Evolutionary conservation across 345 rosid genomes (phyloP), one percentile per base, ranked within the genome.

Genomic region (Aethionema arabicum): DNA sequence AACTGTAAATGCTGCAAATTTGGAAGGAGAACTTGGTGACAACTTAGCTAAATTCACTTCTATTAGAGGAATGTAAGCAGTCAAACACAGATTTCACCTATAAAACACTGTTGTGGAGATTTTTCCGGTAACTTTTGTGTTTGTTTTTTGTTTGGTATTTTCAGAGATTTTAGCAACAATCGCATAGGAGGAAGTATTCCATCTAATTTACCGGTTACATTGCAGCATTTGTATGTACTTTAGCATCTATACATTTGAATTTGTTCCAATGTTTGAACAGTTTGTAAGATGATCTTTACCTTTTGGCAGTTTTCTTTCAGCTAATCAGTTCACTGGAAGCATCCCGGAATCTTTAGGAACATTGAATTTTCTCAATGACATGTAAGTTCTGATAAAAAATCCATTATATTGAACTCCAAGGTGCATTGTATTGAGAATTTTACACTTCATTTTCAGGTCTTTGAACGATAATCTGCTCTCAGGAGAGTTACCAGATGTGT

Each of bases 91-190:
- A 37, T 52, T 37, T 36, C 38, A 41, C 21, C 27, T 21, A 1
- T 21, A 21, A 21, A 2, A 2, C 42, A 11, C 16, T 61, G 40
- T 48, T 46, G 43, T 58, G 1, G 55, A 72, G 21, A 51, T 36
- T 11, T 67, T 51, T 63, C 41, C 14, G 2, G 47, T 56, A 65
- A 51, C 56, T 14, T 12, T 50, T 52, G 16, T 47, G 40, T 53
- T 65, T 36, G 45, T 30, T 32, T 59, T 8, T 65, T 65, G 30
- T 62, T 40, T 55, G 48, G 58, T 10, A 66, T 10, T 53, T 56
- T 63, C 87, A 95, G 99, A 79, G 96, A 86, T 73, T 80, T 95
- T 39, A 90, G 95, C 83, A 90, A 81, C 79, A 95, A 95, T 68
- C 87, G 7, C 35, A 95, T 95, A 21, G 97, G 99, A 21, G 99